These are phyloP conservation scores for Thozetella sp. DNA, from an alignment of 495 filamentous ascomycete species.

Conservation along the genomic window DNA sequence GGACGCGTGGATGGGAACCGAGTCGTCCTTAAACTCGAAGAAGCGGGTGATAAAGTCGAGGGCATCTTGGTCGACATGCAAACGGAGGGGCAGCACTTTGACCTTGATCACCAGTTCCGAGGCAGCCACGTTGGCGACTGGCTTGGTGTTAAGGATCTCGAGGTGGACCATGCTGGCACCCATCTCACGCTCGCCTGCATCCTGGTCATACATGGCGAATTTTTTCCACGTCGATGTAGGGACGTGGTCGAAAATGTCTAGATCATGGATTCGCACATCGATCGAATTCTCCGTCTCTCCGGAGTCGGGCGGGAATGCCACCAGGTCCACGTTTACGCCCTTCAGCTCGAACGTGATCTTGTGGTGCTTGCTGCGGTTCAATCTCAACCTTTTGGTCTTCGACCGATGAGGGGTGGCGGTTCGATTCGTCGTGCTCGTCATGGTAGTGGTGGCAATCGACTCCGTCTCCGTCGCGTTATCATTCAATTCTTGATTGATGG, in stretches of 20 bases:
- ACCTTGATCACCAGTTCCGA: conserved; percentile 89
- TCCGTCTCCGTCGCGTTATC: conserved; percentile 88
- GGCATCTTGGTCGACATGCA: conserved; percentile 98
- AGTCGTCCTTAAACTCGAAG: conserved; percentile 94
- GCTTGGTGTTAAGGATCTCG: conserved; percentile 84
- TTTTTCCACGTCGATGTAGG: conserved; percentile 98
- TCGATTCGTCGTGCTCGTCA: conserved; percentile 61
- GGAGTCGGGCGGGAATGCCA: conserved; percentile 76
- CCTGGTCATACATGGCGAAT: conserved; percentile 90
- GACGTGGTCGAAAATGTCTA: conserved; percentile 93
- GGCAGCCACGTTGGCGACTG: conserved; percentile 79
- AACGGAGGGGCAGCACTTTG: conserved; percentile 80
- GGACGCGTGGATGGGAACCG: conserved; percentile 46
- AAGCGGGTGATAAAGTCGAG: conserved; percentile 96
- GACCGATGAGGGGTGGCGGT: conserved; percentile 41
- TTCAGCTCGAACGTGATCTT: conserved; percentile 95
- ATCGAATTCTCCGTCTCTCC: conserved; percentile 85
- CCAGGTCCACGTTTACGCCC: conserved; percentile 80
- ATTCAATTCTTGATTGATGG: conserved; percentile 86
- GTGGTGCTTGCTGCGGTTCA: conserved; percentile 85
- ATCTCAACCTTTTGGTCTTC: conserved; percentile 62
- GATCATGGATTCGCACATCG: conserved; percentile 76
- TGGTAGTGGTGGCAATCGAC: conserved; percentile 74
- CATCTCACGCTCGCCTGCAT: conserved; percentile 81
- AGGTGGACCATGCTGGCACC: conserved; percentile 87